Evolutionary conservation across 768 basidiomycete species (phyloP), one percentile per base, ranked within the genome.

Genomic region (Pleurotus djamor): DNA sequence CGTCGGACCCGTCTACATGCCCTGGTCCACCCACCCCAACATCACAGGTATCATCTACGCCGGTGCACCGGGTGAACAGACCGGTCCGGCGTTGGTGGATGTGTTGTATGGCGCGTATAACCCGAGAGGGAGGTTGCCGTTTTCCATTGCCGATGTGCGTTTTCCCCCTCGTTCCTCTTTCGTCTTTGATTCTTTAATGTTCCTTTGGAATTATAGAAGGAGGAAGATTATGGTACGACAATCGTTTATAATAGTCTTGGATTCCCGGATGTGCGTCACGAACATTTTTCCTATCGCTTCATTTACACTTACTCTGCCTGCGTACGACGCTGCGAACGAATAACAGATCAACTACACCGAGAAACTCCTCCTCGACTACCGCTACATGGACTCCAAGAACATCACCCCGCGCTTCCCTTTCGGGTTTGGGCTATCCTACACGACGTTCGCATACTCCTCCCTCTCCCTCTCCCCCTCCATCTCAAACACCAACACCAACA

Each of bases 11-110:
- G 68, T 87, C 52, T 81, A 84, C 50, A 56, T 84, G 34, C 77
- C 81, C 2, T 90, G 89, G 89, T 83, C 87, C 54, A 83, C 87
- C 5, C 82, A 89, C 68, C 84, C 85, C 2, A 91, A 91, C 63
- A 79, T 90, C 50, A 87, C 87, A 37, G 87, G 86, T n/a, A 84
- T 85, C 7, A 68, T 86, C 4, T 90, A 87, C 86, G 87, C 87
- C 3, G 86, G 87, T 35, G 65, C 83, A 10, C 81, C 81, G 12
- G 89, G 89, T 17, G 77, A 85, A 63, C 89, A 91, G 73, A 78
- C 80, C 1, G 91, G 90, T 0, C 89, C 89, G 64, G 69, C 86
- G 0, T 72, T 93, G n/a, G 79, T 79, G 6, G 90, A 92, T 64
- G 79, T 93, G 3, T 72, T 92, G 1, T 92, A 85, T 63, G 91